Evolutionary conservation across 75 land plant species (phyloP).

Genomic region (Selaginella tamariscina): DNA sequence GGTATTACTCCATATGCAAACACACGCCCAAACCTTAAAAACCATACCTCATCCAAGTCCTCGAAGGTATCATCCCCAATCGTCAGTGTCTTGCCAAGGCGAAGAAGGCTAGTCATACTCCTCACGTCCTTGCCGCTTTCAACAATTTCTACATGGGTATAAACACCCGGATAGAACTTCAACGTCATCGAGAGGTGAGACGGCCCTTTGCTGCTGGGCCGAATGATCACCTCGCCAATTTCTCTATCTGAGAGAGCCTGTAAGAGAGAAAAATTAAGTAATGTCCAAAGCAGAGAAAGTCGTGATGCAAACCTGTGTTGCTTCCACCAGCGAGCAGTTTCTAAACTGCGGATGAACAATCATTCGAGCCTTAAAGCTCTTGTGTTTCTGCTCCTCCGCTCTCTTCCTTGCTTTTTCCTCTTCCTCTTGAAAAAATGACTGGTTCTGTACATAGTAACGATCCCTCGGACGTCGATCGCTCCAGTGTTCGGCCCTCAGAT

Average conservation of each 20-base stretch:
- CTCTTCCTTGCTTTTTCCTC: slow-evolving; percentile 60
- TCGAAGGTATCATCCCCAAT: slow-evolving; percentile 89
- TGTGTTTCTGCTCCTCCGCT: slow-evolving; percentile 66
- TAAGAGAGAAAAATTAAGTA: not conserved
- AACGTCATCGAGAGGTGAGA: slow-evolving; percentile 71
- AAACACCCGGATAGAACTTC: slow-evolving; percentile 80
- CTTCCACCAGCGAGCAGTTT: slow-evolving; percentile 70
- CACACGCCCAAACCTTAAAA: slow-evolving; percentile 3
- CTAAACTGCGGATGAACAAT: slow-evolving; percentile 91
- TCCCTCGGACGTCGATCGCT: slow-evolving; percentile 27
- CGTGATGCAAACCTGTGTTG: slow-evolving; percentile 45
- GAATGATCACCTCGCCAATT: slow-evolving; percentile 70
- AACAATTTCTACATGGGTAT: slow-evolving; percentile 74
- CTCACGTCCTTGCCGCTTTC: slow-evolving; percentile 85
- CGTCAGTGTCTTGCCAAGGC: slow-evolving; percentile 76
- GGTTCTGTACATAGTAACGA: slow-evolving; percentile 44
- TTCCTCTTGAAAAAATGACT: slow-evolving; percentile 33
- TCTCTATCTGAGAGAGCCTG: slow-evolving; percentile 83
- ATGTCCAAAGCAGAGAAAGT: not conserved
- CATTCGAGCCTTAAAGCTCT: slow-evolving; percentile 81
- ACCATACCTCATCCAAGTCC: slow-evolving; percentile 93
- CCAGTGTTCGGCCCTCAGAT: slow-evolving; percentile 36
- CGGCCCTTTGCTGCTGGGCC: slow-evolving; percentile 83
- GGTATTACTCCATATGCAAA: no score
- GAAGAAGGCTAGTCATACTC: slow-evolving; percentile 74